phyloP scores from a whole-genome alignment of 1,284 basidiomycete species.

The Melampsora larici-populina region DNA sequence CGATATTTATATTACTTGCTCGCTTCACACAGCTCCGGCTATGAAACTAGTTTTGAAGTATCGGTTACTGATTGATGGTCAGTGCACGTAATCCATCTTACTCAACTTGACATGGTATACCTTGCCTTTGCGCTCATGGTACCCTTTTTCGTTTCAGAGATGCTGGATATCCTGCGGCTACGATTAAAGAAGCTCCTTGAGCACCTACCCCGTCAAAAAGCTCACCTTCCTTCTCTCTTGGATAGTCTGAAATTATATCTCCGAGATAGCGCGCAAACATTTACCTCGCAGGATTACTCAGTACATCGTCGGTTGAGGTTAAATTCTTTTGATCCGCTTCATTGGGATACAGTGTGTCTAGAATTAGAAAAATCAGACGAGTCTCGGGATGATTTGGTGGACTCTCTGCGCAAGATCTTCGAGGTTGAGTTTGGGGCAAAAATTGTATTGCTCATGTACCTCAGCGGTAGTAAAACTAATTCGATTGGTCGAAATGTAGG shows the following conservation, averaged over 20 bases:
- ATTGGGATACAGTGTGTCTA: background rate
- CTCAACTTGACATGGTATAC: background rate
- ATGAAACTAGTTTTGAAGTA: slow-evolving; percentile 38
- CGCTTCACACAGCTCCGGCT: background rate
- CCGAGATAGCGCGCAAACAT: background rate
- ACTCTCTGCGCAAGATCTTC: background rate
- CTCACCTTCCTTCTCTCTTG: background rate
- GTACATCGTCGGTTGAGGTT: background rate
- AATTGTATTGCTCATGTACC: background rate
- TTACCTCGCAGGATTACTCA: background rate
- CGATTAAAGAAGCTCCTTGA: background rate
- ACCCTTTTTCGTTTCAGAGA: no score
- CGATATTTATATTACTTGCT: background rate
- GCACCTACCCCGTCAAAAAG: slow-evolving; percentile 1
- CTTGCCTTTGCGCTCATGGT: background rate
- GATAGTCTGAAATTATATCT: background rate
- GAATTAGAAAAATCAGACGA: background rate
- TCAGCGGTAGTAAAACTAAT: background rate
- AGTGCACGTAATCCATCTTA: background rate
- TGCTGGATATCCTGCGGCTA: background rate
- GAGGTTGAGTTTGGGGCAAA: background rate
- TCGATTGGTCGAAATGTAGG: background rate
- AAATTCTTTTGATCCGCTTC: background rate
- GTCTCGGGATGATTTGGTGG: background rate
- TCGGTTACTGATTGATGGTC: slow-evolving; percentile 29